Conservation (phyloP, 768 basidiomycete species). For the Filobasidium wieringae region DNA sequence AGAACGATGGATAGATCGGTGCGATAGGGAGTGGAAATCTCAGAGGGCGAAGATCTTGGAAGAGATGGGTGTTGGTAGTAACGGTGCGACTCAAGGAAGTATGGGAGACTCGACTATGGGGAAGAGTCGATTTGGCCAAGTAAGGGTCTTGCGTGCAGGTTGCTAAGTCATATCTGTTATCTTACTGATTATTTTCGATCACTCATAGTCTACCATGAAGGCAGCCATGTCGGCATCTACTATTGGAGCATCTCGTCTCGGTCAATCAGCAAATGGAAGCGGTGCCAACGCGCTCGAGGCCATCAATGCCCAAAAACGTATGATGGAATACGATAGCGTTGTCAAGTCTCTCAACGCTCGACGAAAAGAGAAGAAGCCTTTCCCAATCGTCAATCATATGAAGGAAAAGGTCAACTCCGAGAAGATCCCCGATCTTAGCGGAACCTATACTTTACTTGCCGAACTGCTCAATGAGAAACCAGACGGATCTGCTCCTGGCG, state of each 20-base stretch:
- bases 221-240: neutral
- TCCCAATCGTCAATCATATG: slow-evolving; percentile 26
- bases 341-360: slow-evolving; percentile 48
- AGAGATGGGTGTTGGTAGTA: neutral
- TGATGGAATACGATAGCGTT: slow-evolving; percentile 89
- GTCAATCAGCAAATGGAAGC: neutral
- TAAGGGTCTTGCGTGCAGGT: neutral
- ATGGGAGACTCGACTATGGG: slow-evolving; percentile 1
- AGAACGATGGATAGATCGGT: neutral
- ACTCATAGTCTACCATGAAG: neutral
- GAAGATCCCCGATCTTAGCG: neutral
- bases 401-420: slow-evolving; percentile 14
- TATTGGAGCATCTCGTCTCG: neutral
- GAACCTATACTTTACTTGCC: slow-evolving; percentile 35
- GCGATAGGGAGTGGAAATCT: slow-evolving; percentile 9
- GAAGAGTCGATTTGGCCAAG: neutral
- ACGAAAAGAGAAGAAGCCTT: slow-evolving; percentile 24
- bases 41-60: slow-evolving; percentile 13
- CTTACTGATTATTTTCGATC: neutral
- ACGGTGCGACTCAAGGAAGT: neutral
- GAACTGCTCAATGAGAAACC: slow-evolving; percentile 63
- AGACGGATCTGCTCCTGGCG: slow-evolving; percentile 55
- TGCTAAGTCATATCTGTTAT: neutral
- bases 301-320: slow-evolving; percentile 57
- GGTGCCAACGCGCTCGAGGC: neutral